Base-by-base conservation (phyloP, 148 eudicot species). In the Rhododendron simsii region DNA sequence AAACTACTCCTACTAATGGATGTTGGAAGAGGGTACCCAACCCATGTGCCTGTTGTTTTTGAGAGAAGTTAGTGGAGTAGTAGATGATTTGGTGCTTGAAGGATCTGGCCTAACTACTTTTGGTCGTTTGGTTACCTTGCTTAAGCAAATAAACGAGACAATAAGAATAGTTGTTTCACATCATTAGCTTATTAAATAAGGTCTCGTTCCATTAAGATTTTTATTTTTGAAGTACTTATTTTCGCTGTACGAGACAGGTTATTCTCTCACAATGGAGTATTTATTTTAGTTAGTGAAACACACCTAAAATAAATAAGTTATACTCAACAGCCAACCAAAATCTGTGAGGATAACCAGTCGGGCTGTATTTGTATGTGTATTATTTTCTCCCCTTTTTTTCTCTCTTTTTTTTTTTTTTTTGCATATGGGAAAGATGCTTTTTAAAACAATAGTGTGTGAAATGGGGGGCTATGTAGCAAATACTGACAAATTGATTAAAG, bases 171-270 rank as follows among this genome's bases (percentile, higher is more conserved):
- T 55, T 55, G 61, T 15, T 16, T 15, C 21, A 16, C 61, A 55
- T 51, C 16, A 13, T 51, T 51, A 51, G 55, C 55, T 51, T 51
- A 13, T 51, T 51, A 51, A 13, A 5, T 41, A 6, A 41, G 44
- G 45, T 1, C 1, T 1, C 45, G 7, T 41, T 6, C 45, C 0
- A 0, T 7, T 0, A 6, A 6, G 0, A 41, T 41, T 41, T 41
- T 41, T 41, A 41, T 41, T 41, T 41, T 41, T 41, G 45, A 41
- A 41, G 45, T 5, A 41, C 8, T 41, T 41, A 41, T 41, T 41
- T 41, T 7, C 7, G 7, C 1, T 41, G 7, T 41, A 41, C 7
- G 45, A 41, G 45, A 41, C 45, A 6, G 0, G 1, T 41, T 41
- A 41, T 41, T 41, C 45, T 41, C 8, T 41, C 45, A 41, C 1